Evolutionary conservation across 352 stramenopile genomes (phyloP).

Genomic region (Phytophthora palmivora): DNA sequence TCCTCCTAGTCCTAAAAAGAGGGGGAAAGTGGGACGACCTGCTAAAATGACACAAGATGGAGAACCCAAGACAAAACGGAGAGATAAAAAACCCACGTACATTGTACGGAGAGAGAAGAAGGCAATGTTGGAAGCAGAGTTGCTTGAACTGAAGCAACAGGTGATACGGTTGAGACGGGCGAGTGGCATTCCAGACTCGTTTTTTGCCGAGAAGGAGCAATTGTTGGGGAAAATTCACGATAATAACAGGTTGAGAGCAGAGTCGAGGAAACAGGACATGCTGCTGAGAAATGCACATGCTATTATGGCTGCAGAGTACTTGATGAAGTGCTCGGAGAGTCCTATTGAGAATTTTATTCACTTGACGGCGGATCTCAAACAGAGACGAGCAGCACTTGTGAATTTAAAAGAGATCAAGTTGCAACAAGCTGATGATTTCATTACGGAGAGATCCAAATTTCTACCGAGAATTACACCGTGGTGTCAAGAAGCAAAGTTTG

Average conservation of each 20-base stretch:
- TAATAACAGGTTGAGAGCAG: slow-evolving; percentile 43
- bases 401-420: slow-evolving; percentile 42
- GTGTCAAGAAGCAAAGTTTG: slow-evolving; percentile 55
- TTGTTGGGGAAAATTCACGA: slow-evolving; percentile 31
- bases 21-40: slow-evolving; percentile 6
- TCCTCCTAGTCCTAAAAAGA: slow-evolving; percentile 18
- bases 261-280: slow-evolving; percentile 55
- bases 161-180: slow-evolving; percentile 34
- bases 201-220: slow-evolving; percentile 38
- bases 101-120: slow-evolving; percentile 57
- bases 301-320: slow-evolving; percentile 47
- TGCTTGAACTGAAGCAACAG: slow-evolving; percentile 43
- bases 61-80: slow-evolving; percentile 19
- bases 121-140: slow-evolving; percentile 45
- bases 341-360: slow-evolving; percentile 54
- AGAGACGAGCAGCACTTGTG: slow-evolving; percentile 35
- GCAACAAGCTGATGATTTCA: slow-evolving; percentile 36
- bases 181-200: slow-evolving; percentile 41
- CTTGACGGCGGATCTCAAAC: slow-evolving; percentile 41
- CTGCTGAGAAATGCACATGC: slow-evolving; percentile 45
- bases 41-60: slow-evolving; percentile 11
- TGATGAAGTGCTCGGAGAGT: slow-evolving; percentile 41
- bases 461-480: slow-evolving; percentile 38
- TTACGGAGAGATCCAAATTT: slow-evolving; percentile 35
- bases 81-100: slow-evolving; percentile 50